phyloP scores from a whole-genome alignment of 129 eudicot species.

The Erigeron canadensis region DNA sequence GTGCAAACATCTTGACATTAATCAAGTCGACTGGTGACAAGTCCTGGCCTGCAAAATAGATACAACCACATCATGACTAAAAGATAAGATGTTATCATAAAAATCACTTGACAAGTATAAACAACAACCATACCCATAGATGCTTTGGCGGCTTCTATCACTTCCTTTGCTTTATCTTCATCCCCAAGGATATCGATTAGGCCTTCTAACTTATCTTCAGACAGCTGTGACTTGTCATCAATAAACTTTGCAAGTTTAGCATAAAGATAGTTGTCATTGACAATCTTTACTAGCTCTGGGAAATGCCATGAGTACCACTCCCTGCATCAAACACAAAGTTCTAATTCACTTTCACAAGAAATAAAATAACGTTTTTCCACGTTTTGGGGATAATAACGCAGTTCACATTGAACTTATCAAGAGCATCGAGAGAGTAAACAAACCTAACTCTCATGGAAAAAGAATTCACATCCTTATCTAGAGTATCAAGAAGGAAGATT shows the following conservation, averaged over 20 bases:
- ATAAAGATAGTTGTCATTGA: constrained; percentile 90
- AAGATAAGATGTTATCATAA: background rate
- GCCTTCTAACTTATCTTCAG: constrained; percentile 71
- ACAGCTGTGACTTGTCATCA: constrained; percentile 65
- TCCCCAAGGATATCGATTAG: constrained; percentile 75
- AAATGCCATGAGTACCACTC: constrained; percentile 99
- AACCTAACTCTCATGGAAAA: constrained; percentile 97
- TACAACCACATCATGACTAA: constrained; percentile 9
- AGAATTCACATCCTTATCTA: constrained; percentile 87
- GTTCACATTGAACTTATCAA: no score
- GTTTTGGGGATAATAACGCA: background rate
- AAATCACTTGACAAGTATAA: background rate
- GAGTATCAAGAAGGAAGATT: constrained; percentile 92
- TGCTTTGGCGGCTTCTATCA: constrained; percentile 91
- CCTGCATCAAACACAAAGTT: constrained; percentile 42
- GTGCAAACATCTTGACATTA: constrained; percentile 87
- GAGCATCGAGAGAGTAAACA: constrained; percentile 5
- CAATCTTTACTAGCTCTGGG: constrained; percentile 91
- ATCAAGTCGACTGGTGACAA: constrained; percentile 85
- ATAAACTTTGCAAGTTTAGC: constrained; percentile 78
- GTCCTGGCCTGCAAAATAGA: constrained; percentile 71
- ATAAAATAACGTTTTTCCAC: background rate
- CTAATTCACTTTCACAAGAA: background rate
- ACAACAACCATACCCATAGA: constrained; percentile 73
- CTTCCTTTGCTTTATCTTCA: constrained; percentile 97